Percentiles rank a stretch among this genome's conserved stretches.
Evolutionary conservation across 176 grass and related monocot genomes (phyloP).

Genomic region (Rhynchospora pubera): DNA sequence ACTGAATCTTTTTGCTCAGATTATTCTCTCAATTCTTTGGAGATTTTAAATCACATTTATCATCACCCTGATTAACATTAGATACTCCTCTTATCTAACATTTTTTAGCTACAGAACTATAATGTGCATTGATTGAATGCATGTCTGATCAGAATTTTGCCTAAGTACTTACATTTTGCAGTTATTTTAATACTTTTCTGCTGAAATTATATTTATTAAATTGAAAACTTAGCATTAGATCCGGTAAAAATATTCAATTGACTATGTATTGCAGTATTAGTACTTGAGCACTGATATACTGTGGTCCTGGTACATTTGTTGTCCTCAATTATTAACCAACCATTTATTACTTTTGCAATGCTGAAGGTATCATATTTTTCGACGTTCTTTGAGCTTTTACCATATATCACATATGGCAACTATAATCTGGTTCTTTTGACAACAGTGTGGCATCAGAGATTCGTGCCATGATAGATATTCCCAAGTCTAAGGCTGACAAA

Average conservation of each 20-base stretch:
- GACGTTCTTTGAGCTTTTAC: not conserved
- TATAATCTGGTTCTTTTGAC: constrained; percentile 21
- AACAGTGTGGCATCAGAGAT: constrained; percentile 71
- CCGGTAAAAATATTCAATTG: not conserved
- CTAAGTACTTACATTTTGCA: not conserved
- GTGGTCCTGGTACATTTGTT: too few species aligned
- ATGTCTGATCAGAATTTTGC: not conserved
- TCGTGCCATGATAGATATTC: constrained; percentile 47
- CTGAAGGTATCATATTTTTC: not conserved
- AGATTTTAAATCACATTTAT: not conserved
- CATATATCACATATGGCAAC: not conserved
- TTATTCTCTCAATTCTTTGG: not conserved
- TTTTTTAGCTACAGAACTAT: not conserved
- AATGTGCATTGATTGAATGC: not conserved
- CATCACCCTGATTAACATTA: not conserved
- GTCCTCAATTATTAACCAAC: not conserved
- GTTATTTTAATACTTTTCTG: not conserved
- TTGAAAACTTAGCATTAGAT: not conserved
- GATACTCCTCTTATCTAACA: not conserved
- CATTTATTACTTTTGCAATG: not conserved
- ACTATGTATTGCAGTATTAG: not conserved
- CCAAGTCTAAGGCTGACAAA: constrained; percentile 61
- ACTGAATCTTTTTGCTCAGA: not conserved
- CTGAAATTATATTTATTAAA: not conserved
- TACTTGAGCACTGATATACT: not conserved